Conservation (phyloP, 306 rosid species). For the Alnus rubra region DNA sequence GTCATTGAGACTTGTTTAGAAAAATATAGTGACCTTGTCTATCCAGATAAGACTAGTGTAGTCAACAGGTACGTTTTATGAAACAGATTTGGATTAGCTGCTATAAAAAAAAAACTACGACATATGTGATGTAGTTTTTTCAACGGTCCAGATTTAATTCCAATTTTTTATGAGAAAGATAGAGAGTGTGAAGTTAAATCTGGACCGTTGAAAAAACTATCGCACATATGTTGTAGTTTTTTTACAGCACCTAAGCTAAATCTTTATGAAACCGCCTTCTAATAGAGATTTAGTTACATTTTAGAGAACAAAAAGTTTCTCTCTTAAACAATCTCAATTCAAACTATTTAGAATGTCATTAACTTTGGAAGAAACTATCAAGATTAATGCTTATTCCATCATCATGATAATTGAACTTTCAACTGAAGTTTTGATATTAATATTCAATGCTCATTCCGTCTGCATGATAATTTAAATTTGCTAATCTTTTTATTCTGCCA, state of each 20-base stretch:
- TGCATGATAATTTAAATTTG: not conserved
- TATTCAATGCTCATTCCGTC: not conserved
- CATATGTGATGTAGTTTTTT: too few species aligned
- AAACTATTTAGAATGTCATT: not conserved
- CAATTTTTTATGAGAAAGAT: too few species aligned
- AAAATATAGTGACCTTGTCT: constrained; percentile 66
- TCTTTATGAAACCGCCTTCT: not conserved
- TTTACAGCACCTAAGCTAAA: too few species aligned
- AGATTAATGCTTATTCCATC: not conserved
- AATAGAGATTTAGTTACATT: not conserved
- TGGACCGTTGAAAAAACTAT: too few species aligned
- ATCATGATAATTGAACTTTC: not conserved
- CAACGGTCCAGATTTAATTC: too few species aligned
- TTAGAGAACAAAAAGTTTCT: not conserved
- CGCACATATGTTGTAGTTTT: too few species aligned
- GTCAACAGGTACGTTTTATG: constrained; percentile 58
- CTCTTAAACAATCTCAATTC: not conserved
- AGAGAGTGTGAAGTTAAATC: too few species aligned
- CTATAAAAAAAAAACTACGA: too few species aligned
- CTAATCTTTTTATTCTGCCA: constrained; percentile 12
- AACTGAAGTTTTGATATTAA: not conserved
- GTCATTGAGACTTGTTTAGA: constrained; percentile 75
- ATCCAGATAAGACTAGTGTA: constrained; percentile 49
- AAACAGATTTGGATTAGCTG: too few species aligned
- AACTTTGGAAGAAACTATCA: not conserved